These are phyloP conservation scores for Candida incommunis DNA, from an alignment of 805 yeast species.

Conservation along the genomic window DNA sequence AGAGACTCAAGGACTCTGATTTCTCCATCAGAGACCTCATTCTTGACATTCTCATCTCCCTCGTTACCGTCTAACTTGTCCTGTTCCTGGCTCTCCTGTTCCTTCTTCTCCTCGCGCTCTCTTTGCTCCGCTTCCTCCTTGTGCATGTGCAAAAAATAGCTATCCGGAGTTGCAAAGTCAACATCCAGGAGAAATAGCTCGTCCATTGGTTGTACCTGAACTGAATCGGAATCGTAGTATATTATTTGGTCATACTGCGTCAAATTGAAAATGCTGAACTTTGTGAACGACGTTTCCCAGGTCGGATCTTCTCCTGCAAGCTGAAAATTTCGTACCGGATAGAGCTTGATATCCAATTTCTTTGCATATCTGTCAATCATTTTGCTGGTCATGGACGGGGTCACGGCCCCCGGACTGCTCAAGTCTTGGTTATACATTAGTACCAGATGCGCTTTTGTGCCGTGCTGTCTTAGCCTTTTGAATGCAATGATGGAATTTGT, in stretches of 20 bases:
- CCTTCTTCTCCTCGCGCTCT: too few species aligned
- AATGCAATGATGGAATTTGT: background rate
- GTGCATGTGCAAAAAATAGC: background rate
- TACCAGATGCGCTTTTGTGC: background rate
- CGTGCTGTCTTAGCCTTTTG: background rate
- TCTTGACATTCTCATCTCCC: background rate
- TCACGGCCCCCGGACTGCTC: background rate
- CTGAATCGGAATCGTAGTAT: slow-evolving; percentile 41
- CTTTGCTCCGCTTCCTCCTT: too few species aligned
- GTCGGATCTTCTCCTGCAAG: background rate
- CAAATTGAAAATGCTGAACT: slow-evolving; percentile 41
- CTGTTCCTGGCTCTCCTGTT: too few species aligned
- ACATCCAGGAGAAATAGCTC: slow-evolving; percentile 14
- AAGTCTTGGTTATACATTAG: background rate
- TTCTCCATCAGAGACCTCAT: background rate
- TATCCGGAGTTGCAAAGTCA: background rate
- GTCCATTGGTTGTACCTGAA: slow-evolving; percentile 26
- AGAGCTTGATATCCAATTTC: background rate
- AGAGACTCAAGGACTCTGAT: background rate
- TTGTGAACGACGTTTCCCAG: slow-evolving; percentile 26
- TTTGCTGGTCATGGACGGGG: background rate
- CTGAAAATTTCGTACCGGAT: background rate
- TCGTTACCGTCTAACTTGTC: too few species aligned
- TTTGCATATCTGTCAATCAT: background rate
- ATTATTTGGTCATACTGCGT: slow-evolving; percentile 27